Conservation (phyloP, 441 rosid species). For the Populus hybrid region DNA sequence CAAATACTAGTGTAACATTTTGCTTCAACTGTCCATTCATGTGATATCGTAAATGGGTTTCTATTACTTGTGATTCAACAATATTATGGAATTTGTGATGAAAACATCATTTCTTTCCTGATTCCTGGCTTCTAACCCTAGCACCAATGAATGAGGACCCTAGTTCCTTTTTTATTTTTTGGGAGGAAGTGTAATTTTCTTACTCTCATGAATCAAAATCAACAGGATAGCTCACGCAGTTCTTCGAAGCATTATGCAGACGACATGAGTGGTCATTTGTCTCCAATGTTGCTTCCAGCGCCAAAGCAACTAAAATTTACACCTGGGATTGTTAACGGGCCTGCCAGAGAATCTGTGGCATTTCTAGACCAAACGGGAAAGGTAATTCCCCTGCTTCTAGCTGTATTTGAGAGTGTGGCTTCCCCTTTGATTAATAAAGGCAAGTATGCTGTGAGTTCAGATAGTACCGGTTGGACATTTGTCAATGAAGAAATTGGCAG, state of each 20-base stretch:
- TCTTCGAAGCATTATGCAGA: slow-evolving; percentile 61
- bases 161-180: not conserved
- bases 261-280: slow-evolving; percentile 50
- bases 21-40: not conserved
- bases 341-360: slow-evolving; percentile 53
- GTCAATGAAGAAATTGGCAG: slow-evolving; percentile 63
- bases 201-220: slow-evolving; percentile 24
- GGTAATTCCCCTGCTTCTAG: slow-evolving; percentile 35
- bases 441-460: slow-evolving; percentile 37
- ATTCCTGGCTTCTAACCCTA: not conserved
- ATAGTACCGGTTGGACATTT: slow-evolving; percentile 81
- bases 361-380: slow-evolving; percentile 65
- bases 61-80: not conserved
- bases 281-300: slow-evolving; percentile 77
- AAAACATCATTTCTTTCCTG: not conserved
- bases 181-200: not conserved
- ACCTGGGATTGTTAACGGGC: slow-evolving; percentile 80
- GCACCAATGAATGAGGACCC: not conserved
- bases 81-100: not conserved
- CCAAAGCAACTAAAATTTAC: slow-evolving; percentile 90
- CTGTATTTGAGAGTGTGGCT: not conserved
- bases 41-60: not conserved
- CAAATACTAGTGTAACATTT: not conserved
- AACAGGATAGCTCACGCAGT: slow-evolving; percentile 57
- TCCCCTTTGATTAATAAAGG: slow-evolving; percentile 13